These are phyloP conservation scores for Dillenia turbinata DNA, from an alignment of 164 flowering plant species.

Conservation along the genomic window DNA sequence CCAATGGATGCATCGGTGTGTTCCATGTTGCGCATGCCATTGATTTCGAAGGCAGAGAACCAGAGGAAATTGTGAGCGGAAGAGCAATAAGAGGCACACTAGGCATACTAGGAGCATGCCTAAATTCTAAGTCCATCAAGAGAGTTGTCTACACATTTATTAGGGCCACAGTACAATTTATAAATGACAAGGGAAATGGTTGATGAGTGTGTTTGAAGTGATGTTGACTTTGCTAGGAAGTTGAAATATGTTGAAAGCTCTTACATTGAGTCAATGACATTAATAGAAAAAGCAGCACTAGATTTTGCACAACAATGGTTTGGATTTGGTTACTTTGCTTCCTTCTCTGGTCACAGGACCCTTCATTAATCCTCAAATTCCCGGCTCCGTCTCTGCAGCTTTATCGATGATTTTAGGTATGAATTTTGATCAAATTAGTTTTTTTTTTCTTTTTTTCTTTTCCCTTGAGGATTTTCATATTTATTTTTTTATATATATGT, in stretches of 20 bases:
- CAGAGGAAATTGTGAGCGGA: no score
- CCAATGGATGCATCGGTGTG: constrained; percentile 10
- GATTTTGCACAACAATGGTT: constrained; percentile 36
- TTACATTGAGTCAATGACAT: constrained; percentile 34
- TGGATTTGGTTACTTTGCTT: constrained; percentile 33
- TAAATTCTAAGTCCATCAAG: constrained; percentile 18
- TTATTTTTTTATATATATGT: no score
- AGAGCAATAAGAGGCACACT: no score
- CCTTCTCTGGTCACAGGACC: constrained; percentile 35
- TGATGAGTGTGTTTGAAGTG: constrained; percentile 41
- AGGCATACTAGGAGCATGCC: no score
- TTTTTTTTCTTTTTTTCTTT: background rate
- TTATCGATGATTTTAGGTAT: constrained; percentile 30
- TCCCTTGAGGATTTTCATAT: no score
- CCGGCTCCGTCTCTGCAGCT: constrained; percentile 15
- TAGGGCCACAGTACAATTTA: constrained; percentile 7
- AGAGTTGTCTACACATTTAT: constrained; percentile 24
- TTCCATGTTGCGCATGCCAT: no score
- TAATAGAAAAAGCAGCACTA: constrained; percentile 36
- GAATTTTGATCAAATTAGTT: constrained; percentile 18
- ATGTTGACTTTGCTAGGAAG: constrained; percentile 19
- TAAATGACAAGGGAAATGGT: background rate
- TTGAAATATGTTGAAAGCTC: constrained; percentile 2
- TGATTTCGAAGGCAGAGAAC: no score
- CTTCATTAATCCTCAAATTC: constrained; percentile 30